Base-by-base conservation (phyloP, 768 basidiomycete species). In the Auriscalpium orientale region DNA sequence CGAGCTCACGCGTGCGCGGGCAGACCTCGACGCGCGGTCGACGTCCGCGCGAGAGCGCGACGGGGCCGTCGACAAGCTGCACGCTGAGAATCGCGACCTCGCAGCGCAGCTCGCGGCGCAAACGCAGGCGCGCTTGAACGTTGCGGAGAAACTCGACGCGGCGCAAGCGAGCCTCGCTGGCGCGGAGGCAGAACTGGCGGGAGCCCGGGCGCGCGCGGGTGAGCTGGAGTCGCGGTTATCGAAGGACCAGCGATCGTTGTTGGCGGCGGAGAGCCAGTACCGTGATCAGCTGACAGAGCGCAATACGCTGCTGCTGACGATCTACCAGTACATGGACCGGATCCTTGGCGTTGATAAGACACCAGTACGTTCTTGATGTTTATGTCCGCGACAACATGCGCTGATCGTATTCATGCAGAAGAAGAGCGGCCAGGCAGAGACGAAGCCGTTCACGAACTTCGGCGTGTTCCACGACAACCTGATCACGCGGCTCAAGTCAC, bases 251-350 rank as follows among this genome's bases (percentile, higher is more conserved):
- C 76, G 89, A 38, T 76, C 82, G 44, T 67, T 93, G 56, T 67
- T 91, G 59, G 68, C 72, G 21, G 82, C 85, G 2, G 93, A 95
- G 70, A 80, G 73, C 53, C 86, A 91, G 70, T 93, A 90, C 66
- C 79, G 94, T 28, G 91, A 95, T 70, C 95, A 98, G 71, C 70
- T 95, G 36, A 93, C 91, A 16, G 95, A 98, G 75, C 77, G 93
- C 55, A 97, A 94, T 68, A 94, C 92, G 22, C 76, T 98, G 34
- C 73, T 98, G 53, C 74, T 97, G 63, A 92, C 91, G 8, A 90
- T 97, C 28, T 97, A 92, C 69, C 93, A 97, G 71, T 94, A 95
- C 66, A 81, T 95, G 78, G 95, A 97, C 64, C 90, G 88, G 75
- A 92, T 97, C 61, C 76, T 95, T 16, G 93, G 93, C 1, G 85